Base-by-base conservation (phyloP, 768 basidiomycete species). In the Leccinum incarnatum region DNA sequence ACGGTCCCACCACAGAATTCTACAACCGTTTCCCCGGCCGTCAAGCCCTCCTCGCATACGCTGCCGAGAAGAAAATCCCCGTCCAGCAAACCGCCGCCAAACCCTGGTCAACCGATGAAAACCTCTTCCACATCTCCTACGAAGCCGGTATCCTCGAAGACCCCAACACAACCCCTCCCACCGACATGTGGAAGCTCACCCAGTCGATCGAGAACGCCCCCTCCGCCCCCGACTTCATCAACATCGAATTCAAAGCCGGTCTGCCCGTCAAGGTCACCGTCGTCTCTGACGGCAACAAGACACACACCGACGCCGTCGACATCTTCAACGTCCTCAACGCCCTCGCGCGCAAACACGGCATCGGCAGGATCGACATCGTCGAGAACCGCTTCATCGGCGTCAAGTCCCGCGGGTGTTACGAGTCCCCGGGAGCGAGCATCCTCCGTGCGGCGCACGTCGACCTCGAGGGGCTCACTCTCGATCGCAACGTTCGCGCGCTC, bases 351-450 rank as follows among this genome's bases (percentile, higher is more conserved):
- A 93, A 91, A 72, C 96, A 99, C 76, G 97, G 95, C 64, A 84
- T 99, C 62, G 96, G 97, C 29, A 86, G 97, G 59, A 91, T 98
- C 77, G 97, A 99, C 74, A 98, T 99, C 68, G 97, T 99, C 70
- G 96, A 99, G 80, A 99, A 99, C 81, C 85, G 97, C 55, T 99
- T 97, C 80, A 98, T 98, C 72, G 97, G 97, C 57, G 97, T 99
- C 71, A 99, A 98, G 77, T 94, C 92, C 51, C 92, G 97, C 32
- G 97, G 97, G n/a, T 99, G 97, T 79, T 99, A 99, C 80, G 97
- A 99, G 76, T 89, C 91, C 2, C 97, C 97, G 15, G 97, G 89
- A 5, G 97, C 94, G 25, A 97, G 95, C 52, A 98, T 98, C 77
- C 81, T 99, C 50, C 92, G 96, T 60, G 87, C 82, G 15, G 96